These are phyloP conservation scores for Ustilago sp. DNA, from an alignment of 1,284 basidiomycete species.

Conservation along the genomic window DNA sequence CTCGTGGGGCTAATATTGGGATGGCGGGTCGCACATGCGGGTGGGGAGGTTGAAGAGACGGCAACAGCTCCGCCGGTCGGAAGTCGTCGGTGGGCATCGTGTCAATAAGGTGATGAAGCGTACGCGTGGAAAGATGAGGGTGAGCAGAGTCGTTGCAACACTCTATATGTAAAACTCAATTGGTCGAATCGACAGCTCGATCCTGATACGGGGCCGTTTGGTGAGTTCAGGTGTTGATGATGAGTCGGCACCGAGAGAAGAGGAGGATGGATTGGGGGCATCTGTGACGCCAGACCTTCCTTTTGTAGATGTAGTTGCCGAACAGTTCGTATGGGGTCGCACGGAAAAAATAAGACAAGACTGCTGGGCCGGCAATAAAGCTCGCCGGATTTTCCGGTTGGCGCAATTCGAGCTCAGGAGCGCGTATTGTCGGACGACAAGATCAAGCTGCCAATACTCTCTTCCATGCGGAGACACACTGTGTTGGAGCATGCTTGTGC, in stretches of 20 bases:
- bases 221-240: background rate
- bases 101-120: background rate
- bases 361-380: slow-evolving; percentile 13
- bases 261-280: background rate
- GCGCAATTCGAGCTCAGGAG: background rate
- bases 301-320: slow-evolving; percentile 1
- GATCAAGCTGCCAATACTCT: background rate
- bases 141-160: background rate
- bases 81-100: slow-evolving; percentile 28
- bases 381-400: slow-evolving; percentile 33
- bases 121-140: background rate
- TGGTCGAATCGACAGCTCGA: too few relatives aligned
- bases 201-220: background rate
- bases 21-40: slow-evolving; percentile 15
- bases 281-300: background rate
- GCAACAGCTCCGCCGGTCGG: slow-evolving; percentile 34
- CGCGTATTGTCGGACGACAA: slow-evolving; percentile 28
- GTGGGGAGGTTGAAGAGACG: slow-evolving; percentile 30
- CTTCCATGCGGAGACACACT: slow-evolving; percentile 20
- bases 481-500: background rate
- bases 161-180: too few relatives aligned
- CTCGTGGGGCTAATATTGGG: slow-evolving; percentile 21
- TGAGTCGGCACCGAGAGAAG: background rate
- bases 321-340: slow-evolving; percentile 5
- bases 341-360: background rate